Evolutionary conservation across 108 stramenopile genomes (phyloP), one percentile per base, ranked within the genome.

Genomic region (Fragilariopsis cylindrus): DNA sequence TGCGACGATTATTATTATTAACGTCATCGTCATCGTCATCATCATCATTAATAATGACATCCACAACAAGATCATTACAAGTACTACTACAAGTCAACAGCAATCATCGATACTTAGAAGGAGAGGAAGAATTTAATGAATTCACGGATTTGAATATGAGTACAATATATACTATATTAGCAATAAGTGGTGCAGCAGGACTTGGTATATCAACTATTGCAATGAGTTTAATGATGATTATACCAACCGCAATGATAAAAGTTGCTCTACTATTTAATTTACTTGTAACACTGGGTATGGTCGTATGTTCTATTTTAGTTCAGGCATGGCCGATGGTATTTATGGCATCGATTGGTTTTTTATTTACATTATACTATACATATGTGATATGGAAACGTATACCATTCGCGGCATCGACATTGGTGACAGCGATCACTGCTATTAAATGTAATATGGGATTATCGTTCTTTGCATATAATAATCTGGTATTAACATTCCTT

Each of bases 401-500:
- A 46, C 92, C 95, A 3, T 96, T 90, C 73, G 91, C 95, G 0
- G 90, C 95, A 5, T 65, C 81, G 1, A 96, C 88, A 50, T 65
- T 96, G 18, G 75, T 82, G 12, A 85, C 90, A 5, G 94, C 91
- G 0, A 78, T 84, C 46, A 83, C 90, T 3, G 89, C 88, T 13
- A 83, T 95, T 19, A 78, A 71, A 44, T 74, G 81, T 13, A 91
- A 93, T 66, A 69, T 90, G 48, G 92, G 90, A 45, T 42, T 93
- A 15, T 65, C 86, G 1, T 54, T 83, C 21, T 80, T 87, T 40
- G 91, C 95, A 30, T 91, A 87, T 70, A 69, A 54, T 47, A 79
- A 76, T n/a, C 78, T 90, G 39, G 8, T 88, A 15, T 12, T 87
- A 9, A 81, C 81, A 68, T 65, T 85, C 55, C 72, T 75, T 7